phyloP scores from a whole-genome alignment of 371 early-diverging fungal species.

The Actinomucor elegans region DNA sequence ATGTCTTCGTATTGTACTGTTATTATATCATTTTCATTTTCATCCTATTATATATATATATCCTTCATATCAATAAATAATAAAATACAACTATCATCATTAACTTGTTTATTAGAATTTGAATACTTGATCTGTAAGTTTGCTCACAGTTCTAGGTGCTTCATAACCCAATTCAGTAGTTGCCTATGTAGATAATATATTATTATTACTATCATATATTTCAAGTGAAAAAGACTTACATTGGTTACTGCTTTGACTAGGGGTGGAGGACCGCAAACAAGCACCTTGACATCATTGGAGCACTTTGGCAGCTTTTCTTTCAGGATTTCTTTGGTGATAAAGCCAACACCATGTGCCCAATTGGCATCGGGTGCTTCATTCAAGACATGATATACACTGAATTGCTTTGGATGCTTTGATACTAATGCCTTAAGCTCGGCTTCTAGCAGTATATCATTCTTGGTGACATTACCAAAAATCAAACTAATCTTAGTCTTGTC shows the following conservation, averaged over 20 bases:
- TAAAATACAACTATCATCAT: too few species aligned
- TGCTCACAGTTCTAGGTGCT: slow-evolving; percentile 69
- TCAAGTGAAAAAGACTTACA: not conserved
- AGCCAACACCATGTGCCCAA: slow-evolving; percentile 83
- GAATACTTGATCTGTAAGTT: slow-evolving; percentile 71
- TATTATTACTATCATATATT: too few species aligned
- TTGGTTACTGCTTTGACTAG: slow-evolving; percentile 80
- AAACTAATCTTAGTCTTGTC: slow-evolving; percentile 23
- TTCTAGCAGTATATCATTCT: slow-evolving; percentile 65
- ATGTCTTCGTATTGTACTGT: too few species aligned
- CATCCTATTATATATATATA: too few species aligned
- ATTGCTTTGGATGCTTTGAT: slow-evolving; percentile 67
- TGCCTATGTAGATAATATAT: too few species aligned
- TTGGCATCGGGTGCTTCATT: slow-evolving; percentile 64
- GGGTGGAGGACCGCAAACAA: slow-evolving; percentile 89
- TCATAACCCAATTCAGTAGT: slow-evolving; percentile 65
- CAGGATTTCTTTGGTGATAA: slow-evolving; percentile 75
- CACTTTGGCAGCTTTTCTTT: slow-evolving; percentile 67
- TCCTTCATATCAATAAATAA: too few species aligned
- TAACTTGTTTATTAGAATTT: slow-evolving; percentile 50
- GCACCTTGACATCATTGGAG: slow-evolving; percentile 71
- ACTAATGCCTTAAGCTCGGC: slow-evolving; percentile 74
- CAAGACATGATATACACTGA: slow-evolving; percentile 79
- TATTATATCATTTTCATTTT: too few species aligned
- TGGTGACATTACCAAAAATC: slow-evolving; percentile 18